Percentiles rank a stretch among this genome's conserved stretches.
Conservation (phyloP, 495 filamentous ascomycete species). For the Extremus antarcticus region DNA sequence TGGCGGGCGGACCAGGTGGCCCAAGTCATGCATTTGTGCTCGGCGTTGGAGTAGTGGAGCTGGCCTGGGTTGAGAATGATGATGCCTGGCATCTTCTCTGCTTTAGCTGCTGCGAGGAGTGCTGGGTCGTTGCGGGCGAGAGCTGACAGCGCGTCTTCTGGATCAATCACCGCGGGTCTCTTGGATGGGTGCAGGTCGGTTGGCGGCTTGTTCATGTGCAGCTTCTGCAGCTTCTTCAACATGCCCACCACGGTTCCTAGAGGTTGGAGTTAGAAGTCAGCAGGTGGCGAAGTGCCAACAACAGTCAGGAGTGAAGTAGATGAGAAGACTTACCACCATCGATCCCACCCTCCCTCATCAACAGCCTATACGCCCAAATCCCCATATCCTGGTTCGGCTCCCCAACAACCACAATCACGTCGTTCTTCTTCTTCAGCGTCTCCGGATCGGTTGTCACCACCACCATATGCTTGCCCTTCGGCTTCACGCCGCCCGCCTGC, state of each 20-base stretch:
- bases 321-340: slow-evolving; percentile 38
- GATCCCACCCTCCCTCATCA: slow-evolving; percentile 48
- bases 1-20: slow-evolving; percentile 23
- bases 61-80: slow-evolving; percentile 31
- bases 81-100: slow-evolving; percentile 22
- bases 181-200: neutral
- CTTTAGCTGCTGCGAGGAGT: neutral
- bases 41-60: slow-evolving; percentile 25
- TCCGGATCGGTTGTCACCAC: slow-evolving; percentile 49
- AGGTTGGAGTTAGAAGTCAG: neutral
- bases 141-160: neutral
- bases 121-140: neutral
- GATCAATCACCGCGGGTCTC: neutral
- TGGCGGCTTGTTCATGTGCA: neutral
- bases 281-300: no score
- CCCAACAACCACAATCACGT: slow-evolving; percentile 65
- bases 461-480: slow-evolving; percentile 47
- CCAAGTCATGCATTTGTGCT: slow-evolving; percentile 18
- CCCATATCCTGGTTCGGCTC: slow-evolving; percentile 62
- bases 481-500: slow-evolving; percentile 27
- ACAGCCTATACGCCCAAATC: slow-evolving; percentile 56
- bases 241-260: slow-evolving; percentile 46
- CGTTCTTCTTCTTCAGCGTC: slow-evolving; percentile 45
- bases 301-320: no score
- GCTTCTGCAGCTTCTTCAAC: slow-evolving; percentile 34